These are phyloP conservation scores for Cryptosporidium ubiquitum DNA, from an alignment of 169 alveolate genomes.

Conservation along the genomic window DNA sequence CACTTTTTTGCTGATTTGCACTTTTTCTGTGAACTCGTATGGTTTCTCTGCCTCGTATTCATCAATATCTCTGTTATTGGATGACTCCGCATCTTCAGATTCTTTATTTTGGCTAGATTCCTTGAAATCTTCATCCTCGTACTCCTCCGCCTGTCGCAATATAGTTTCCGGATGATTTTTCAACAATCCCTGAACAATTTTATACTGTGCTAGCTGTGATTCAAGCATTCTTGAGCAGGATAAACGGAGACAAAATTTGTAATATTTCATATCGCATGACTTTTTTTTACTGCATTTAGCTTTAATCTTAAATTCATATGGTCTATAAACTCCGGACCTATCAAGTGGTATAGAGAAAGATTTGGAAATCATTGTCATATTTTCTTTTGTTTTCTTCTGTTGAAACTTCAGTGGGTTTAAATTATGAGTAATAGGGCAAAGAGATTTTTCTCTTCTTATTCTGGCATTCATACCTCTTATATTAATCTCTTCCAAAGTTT, in stretches of 20 bases:
- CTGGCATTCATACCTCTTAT: not conserved
- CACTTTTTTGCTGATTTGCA: not conserved
- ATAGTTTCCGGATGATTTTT: not conserved
- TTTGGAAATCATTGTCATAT: slow-evolving; percentile 11
- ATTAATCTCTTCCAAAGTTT: slow-evolving; percentile 47
- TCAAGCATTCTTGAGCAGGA: slow-evolving; percentile 66
- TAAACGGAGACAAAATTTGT: slow-evolving; percentile 45
- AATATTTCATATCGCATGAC: slow-evolving; percentile 15
- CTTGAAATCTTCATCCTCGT: not conserved
- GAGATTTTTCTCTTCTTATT: slow-evolving; percentile 2
- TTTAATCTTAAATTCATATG: slow-evolving; percentile 45
- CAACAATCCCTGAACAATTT: slow-evolving; percentile 21
- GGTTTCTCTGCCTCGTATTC: not conserved
- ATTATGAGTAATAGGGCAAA: slow-evolving; percentile 42
- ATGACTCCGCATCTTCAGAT: not conserved
- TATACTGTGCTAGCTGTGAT: slow-evolving; percentile 30
- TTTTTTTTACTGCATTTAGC: slow-evolving; percentile 22
- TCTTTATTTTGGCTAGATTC: not conserved
- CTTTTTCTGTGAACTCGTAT: slow-evolving; percentile 4
- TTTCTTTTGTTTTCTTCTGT: not conserved
- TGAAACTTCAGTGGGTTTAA: not conserved
- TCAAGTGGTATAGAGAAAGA: slow-evolving; percentile 66
- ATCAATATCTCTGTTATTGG: not conserved
- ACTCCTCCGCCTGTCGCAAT: not conserved
- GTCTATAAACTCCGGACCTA: slow-evolving; percentile 53